Conservation (phyloP, 257 asterid genomes). For the Solanum tarapatanum region DNA sequence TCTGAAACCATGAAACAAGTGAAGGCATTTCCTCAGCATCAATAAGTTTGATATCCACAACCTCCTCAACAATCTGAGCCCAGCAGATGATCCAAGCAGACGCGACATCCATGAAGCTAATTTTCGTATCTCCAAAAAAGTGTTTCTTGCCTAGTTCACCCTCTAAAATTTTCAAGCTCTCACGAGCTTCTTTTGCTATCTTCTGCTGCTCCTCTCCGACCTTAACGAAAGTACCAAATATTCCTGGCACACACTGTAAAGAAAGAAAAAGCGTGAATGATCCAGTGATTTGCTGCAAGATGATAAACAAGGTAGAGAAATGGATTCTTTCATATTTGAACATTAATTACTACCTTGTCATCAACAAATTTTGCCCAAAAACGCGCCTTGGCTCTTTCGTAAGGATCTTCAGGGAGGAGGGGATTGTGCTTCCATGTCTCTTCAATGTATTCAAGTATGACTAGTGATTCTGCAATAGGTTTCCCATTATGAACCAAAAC, state of each 20-base stretch:
- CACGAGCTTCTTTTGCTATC: too few relatives aligned
- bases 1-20: too few relatives aligned
- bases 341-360: not conserved
- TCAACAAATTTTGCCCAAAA: not conserved
- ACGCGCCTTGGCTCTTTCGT: conserved; percentile 9
- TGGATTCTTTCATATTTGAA: not conserved
- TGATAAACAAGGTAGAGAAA: not conserved
- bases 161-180: too few relatives aligned
- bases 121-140: too few relatives aligned
- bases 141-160: too few relatives aligned
- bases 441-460: conserved; percentile 19
- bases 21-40: too few relatives aligned
- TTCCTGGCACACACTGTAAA: conserved; percentile 16
- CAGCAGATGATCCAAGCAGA: too few relatives aligned
- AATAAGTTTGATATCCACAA: too few relatives aligned
- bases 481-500: conserved; percentile 17
- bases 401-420: conserved; percentile 20
- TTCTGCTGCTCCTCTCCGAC: conserved; percentile 3
- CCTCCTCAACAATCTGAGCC: too few relatives aligned
- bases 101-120: too few relatives aligned
- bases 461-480: conserved; percentile 9
- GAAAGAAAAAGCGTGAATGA: not conserved
- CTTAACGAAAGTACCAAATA: conserved; percentile 1
- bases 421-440: conserved; percentile 21
- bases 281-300: not conserved